Conservation (phyloP, 2,329 filamentous ascomycete species). For the Diaporthe aspalathi region DNA sequence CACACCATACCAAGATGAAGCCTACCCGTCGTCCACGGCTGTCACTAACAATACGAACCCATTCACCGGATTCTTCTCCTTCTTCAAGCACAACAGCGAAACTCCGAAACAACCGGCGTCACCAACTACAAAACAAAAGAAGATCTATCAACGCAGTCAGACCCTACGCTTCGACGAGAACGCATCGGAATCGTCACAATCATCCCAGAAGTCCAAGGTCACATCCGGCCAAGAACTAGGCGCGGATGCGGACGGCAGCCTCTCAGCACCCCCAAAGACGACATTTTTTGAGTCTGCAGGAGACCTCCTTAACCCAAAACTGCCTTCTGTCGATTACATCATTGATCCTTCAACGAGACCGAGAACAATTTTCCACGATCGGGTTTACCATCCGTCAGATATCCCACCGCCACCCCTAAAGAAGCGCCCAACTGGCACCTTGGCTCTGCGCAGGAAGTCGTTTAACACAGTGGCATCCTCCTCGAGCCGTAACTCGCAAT, state of each 20-base stretch:
- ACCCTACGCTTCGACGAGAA: constrained; percentile 67
- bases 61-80: constrained; percentile 74
- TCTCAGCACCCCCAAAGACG: constrained; percentile 84
- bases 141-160: constrained; percentile 82
- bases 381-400: constrained; percentile 92
- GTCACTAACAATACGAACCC: constrained; percentile 59
- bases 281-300: constrained; percentile 96
- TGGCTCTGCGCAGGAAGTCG: constrained; percentile 48
- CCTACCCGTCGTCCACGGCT: constrained; percentile 45
- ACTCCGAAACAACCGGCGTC: constrained; percentile 59
- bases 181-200: constrained; percentile 45
- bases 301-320: constrained; percentile 88
- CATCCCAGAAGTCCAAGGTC: constrained; percentile 54
- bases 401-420: constrained; percentile 85
- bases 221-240: constrained; percentile 63
- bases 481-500: constrained; percentile 42
- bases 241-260: constrained; percentile 53
- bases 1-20: constrained; percentile 47
- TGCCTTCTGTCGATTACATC: constrained; percentile 84
- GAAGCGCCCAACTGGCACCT: constrained; percentile 56
- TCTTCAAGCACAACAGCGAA: constrained; percentile 73
- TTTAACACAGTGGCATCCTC: constrained; percentile 40
- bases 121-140: constrained; percentile 69
- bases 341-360: constrained; percentile 84
- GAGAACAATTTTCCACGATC: constrained; percentile 95